These are phyloP conservation scores for Asterochloris erici DNA, from an alignment of 139 green algal species.

Conservation along the genomic window DNA sequence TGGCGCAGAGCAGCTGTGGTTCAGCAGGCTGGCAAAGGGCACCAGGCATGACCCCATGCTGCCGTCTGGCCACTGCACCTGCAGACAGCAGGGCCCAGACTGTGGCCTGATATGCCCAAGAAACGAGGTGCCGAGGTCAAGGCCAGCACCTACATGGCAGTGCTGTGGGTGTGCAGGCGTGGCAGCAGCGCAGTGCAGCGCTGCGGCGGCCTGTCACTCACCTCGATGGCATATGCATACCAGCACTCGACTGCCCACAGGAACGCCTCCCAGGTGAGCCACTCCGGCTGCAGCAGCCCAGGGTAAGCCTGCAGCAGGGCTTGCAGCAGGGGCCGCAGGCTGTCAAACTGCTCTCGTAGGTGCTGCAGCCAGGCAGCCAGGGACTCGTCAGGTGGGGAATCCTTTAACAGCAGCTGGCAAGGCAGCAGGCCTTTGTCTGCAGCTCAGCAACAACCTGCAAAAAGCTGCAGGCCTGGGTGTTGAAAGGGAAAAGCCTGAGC, in stretches of 20 bases:
- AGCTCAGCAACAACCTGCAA: not conserved
- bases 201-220: conserved; percentile 1
- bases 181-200: too few relatives aligned
- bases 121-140: too few relatives aligned
- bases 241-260: conserved; percentile 64
- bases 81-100: not conserved
- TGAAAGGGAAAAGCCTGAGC: not conserved
- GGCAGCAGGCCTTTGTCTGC: not conserved
- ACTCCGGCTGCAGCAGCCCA: conserved; percentile 31
- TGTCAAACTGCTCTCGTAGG: conserved; percentile 32
- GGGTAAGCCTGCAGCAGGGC: conserved; percentile 47
- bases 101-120: too few relatives aligned
- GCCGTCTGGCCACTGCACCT: conserved; percentile 17
- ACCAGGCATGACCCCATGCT: conserved; percentile 37
- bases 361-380: conserved; percentile 28
- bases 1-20: conserved; percentile 44
- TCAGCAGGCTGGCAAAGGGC: conserved; percentile 53
- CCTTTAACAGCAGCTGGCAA: too few relatives aligned
- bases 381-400: too few relatives aligned
- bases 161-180: too few relatives aligned
- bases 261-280: conserved; percentile 42
- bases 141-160: too few relatives aligned
- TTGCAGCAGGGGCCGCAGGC: conserved; percentile 24
- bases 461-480: not conserved
- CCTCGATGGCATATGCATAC: conserved; percentile 72